phyloP scores from a whole-genome alignment of 768 basidiomycete genomes.

The Boletus reticulatus region DNA sequence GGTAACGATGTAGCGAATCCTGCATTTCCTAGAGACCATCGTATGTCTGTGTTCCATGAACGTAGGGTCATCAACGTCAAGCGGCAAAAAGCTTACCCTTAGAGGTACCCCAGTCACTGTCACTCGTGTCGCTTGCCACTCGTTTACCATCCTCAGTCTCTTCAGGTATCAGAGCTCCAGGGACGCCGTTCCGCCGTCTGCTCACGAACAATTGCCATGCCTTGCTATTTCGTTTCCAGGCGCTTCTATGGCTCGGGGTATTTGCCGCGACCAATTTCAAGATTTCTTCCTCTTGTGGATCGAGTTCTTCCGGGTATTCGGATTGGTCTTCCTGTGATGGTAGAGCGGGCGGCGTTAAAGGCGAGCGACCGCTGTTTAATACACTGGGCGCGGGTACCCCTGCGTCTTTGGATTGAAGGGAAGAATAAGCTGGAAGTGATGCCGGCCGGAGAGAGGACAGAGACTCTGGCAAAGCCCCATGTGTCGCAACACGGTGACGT shows the following conservation, averaged over 20 bases:
- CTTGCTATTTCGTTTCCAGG: constrained; percentile 61
- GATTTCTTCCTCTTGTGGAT: constrained; percentile 51
- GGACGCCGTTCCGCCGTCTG: constrained; percentile 28
- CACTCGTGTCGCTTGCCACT: constrained; percentile 15
- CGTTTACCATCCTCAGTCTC: constrained; percentile 33
- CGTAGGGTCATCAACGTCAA: background rate
- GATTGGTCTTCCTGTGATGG: constrained; percentile 2
- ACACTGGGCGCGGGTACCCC: background rate
- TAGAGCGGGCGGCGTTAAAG: background rate
- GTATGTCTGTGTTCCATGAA: constrained; percentile 22
- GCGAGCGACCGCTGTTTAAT: background rate
- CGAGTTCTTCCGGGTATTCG: constrained; percentile 28
- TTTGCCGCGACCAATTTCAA: constrained; percentile 64
- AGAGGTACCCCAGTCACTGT: constrained; percentile 25
- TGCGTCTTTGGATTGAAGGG: constrained; percentile 36
- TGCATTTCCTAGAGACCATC: constrained; percentile 29
- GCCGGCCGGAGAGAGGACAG: constrained; percentile 60
- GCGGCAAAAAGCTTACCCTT: constrained; percentile 19
- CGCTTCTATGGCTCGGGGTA: constrained; percentile 68
- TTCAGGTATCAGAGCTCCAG: constrained; percentile 34
- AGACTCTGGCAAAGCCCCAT: constrained; percentile 50
- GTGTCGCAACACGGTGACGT: constrained; percentile 29
- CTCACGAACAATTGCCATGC: constrained; percentile 62
- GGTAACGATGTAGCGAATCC: constrained; percentile 58
- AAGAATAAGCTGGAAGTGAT: constrained; percentile 69